A percentile compares a stretch with the other conserved stretches of the same genome.
phyloP scores from a whole-genome alignment of 805 yeast species.

The Wickerhamomyces queroliae region DNA sequence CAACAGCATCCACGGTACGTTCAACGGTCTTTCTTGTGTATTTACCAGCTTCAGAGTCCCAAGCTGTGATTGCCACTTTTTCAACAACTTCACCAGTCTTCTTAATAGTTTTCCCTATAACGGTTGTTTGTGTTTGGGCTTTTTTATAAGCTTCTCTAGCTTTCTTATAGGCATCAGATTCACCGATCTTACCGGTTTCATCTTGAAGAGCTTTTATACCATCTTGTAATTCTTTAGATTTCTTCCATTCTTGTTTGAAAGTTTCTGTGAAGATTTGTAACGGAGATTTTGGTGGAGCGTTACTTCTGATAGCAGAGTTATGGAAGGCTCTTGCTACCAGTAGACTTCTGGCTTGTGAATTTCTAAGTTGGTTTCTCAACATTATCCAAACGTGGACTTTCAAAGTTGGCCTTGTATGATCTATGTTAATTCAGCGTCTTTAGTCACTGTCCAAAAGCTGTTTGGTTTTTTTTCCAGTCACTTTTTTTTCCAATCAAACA shows the following conservation, averaged over 20 bases:
- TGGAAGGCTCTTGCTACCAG: conserved; percentile 18
- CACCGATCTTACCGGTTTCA: conserved; percentile 92
- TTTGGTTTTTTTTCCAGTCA: neutral
- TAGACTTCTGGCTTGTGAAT: neutral
- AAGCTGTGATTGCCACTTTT: conserved; percentile 80
- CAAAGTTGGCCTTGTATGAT: neutral
- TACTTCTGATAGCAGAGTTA: conserved; percentile 8
- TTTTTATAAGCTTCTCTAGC: conserved; percentile 89
- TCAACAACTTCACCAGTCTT: conserved; percentile 95
- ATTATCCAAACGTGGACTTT: neutral
- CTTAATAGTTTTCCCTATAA: conserved; percentile 66
- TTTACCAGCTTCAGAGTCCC: conserved; percentile 93
- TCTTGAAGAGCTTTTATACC: conserved; percentile 92
- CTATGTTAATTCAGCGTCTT: too few species aligned
- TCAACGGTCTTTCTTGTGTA: conserved; percentile 83
- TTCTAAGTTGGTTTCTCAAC: conserved; percentile 1
- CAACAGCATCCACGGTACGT: conserved; percentile 78
- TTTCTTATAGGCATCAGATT: conserved; percentile 85
- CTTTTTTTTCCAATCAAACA: conserved; percentile 1
- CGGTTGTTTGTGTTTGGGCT: conserved; percentile 71
- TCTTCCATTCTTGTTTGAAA: conserved; percentile 85
- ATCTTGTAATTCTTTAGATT: conserved; percentile 82
- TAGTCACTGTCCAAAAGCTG: too few species aligned
- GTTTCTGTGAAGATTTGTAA: conserved; percentile 91
- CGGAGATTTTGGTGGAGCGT: conserved; percentile 58